A percentile compares a stretch with the other conserved stretches of the same genome.
phyloP scores from a whole-genome alignment of 179 eudicot genomes.

The Silene vulgaris region DNA sequence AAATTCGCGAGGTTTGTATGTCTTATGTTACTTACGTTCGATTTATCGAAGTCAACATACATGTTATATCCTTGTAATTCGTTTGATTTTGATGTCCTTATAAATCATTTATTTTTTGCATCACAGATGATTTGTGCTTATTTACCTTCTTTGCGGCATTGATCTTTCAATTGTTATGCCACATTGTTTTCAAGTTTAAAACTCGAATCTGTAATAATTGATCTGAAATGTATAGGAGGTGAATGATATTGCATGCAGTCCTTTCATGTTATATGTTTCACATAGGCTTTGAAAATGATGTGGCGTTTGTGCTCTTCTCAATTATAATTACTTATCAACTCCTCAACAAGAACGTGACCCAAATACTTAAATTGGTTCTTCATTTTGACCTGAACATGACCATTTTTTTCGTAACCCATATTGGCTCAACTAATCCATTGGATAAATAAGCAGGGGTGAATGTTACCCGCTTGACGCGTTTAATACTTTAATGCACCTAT shows the following conservation, averaged over 20 bases:
- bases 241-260: not conserved
- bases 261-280: not conserved
- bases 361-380: not conserved
- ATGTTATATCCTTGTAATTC: not conserved
- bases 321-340: not conserved
- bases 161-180: not conserved
- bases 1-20: slow-evolving; percentile 82
- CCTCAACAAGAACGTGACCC: not conserved
- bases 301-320: not conserved
- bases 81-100: not conserved
- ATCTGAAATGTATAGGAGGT: not conserved
- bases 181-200: not conserved
- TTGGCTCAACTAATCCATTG: not conserved
- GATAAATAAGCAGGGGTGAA: not conserved
- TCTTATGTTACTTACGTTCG: not conserved
- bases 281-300: not conserved
- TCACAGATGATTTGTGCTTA: slow-evolving; percentile 7
- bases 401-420: not conserved
- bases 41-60: not conserved
- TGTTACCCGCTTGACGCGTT: not conserved
- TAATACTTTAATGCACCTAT: no score
- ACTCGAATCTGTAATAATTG: not conserved
- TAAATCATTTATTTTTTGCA: not conserved
- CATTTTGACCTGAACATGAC: not conserved
- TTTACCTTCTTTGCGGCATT: not conserved